Evolutionary conservation across 2,329 filamentous ascomycete species (phyloP), one percentile per base, ranked within the genome.

Genomic region (Verticillium nonalfalfae): DNA sequence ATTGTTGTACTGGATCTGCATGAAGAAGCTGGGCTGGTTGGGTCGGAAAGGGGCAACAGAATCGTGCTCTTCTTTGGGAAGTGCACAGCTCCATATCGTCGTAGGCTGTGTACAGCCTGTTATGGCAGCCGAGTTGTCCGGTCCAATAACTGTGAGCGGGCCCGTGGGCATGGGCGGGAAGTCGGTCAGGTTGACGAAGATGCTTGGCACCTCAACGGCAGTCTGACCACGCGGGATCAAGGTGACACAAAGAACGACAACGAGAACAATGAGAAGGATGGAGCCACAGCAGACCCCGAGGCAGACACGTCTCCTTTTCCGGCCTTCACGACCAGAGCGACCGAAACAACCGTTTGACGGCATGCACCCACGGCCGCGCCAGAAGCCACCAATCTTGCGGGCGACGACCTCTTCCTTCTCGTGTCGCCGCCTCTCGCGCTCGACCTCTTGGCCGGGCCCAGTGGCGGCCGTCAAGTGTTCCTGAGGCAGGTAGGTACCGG

Each of bases 151-250:
- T 0, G 91, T 96, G 63, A 91, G 82, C 18, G 94, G 82, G 0
- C 93, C 94, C 0, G 90, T 94, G 1, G 91, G 91, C 69, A 97
- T 91, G 0, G 93, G 89, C 18, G 93, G 93, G 67, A 91, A 97
- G 58, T 88, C 87, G 1, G 93, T 96, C 64, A 96, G 73, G 70
- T 96, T 97, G 61, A 97, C 80, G 89, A 91, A 97, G 59, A 79
- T 78, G 1, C 78, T 80, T n/a, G 75, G 74, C 9, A 66, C 59
- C 58, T 68, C 66, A n/a, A 59, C 57, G 1, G 65, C 54, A 21
- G 56, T 31, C 62, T 34, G 61, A 59, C 58, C 59, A 65, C 76
- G 75, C 65, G 74, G 77, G 59, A 78, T 80, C 54, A 91, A 74
- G 1, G 84, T 79, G 13, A 86, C 81, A 0, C 81, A 82, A 11